These are phyloP conservation scores for Aspergillus thermomutatus DNA, from an alignment of 2,329 filamentous ascomycete species.

Conservation along the genomic window DNA sequence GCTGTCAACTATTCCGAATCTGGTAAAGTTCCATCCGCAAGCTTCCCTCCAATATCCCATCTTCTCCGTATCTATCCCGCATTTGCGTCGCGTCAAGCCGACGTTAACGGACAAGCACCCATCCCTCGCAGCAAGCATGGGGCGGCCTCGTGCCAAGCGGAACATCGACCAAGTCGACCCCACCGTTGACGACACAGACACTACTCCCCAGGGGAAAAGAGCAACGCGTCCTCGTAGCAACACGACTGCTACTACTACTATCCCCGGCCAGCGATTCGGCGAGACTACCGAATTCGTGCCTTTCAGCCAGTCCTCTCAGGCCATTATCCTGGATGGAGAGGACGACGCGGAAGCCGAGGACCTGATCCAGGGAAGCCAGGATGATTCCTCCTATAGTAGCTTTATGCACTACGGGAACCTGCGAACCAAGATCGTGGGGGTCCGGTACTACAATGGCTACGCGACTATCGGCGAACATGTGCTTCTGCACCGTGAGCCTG, in stretches of 20 bases:
- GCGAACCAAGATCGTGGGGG: conserved; percentile 57
- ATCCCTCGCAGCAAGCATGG: conserved; percentile 9
- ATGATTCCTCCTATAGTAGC: conserved; percentile 31
- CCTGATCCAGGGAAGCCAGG: conserved; percentile 32
- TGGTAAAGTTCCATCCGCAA: not conserved
- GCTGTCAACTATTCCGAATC: not conserved
- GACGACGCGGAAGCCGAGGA: conserved; percentile 35
- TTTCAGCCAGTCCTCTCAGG: conserved; percentile 28
- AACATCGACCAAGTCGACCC: conserved; percentile 26
- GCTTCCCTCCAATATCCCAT: not conserved
- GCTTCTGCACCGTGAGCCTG: conserved; percentile 61
- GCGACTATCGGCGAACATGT: conserved; percentile 63
- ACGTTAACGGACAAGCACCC: not conserved
- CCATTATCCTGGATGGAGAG: conserved; percentile 27
- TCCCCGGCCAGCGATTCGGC: conserved; percentile 26
- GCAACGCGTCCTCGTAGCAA: conserved; percentile 2
- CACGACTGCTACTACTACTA: conserved; percentile 2
- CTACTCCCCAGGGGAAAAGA: conserved; percentile 6
- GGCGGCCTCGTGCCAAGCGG: conserved; percentile 15
- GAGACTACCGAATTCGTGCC: conserved; percentile 27
- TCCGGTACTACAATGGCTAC: conserved; percentile 61
- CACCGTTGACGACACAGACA: conserved; percentile 20
- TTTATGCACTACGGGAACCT: conserved; percentile 42
- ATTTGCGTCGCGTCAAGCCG: not conserved
- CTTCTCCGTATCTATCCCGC: not conserved